phyloP scores from a whole-genome alignment of 441 rosid species.

The Lepidium campestre region DNA sequence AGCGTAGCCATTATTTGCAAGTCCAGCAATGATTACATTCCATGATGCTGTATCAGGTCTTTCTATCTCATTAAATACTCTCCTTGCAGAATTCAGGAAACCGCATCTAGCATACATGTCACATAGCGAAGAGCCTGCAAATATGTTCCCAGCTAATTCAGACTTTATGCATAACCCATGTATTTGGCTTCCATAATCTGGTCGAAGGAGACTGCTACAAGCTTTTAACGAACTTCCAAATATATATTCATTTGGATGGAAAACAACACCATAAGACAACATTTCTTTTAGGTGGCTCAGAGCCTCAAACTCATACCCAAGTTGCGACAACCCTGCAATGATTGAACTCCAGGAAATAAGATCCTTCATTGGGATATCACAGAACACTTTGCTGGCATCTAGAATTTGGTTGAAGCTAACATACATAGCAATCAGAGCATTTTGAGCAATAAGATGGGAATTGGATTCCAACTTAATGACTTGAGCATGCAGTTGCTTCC shows the following conservation, averaged over 20 bases:
- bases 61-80: constrained; percentile 37
- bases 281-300: constrained; percentile 40
- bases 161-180: constrained; percentile 51
- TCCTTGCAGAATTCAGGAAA: constrained; percentile 33
- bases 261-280: constrained; percentile 36
- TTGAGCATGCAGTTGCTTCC: constrained; percentile 55
- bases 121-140: constrained; percentile 44
- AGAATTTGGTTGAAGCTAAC: constrained; percentile 35
- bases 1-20: constrained; percentile 33
- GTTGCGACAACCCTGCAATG: constrained; percentile 44
- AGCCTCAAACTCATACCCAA: constrained; percentile 44
- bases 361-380: constrained; percentile 35
- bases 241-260: constrained; percentile 47
- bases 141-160: constrained; percentile 28
- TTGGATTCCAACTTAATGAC: constrained; percentile 43
- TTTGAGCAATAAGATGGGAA: constrained; percentile 41
- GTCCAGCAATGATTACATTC: constrained; percentile 51
- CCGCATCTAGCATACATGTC: constrained; percentile 57
- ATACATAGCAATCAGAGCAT: constrained; percentile 56
- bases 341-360: constrained; percentile 55
- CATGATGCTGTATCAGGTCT: constrained; percentile 51
- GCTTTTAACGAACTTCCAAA: constrained; percentile 52
- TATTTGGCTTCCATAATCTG: constrained; percentile 50
- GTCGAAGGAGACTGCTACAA: constrained; percentile 36
- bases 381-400: constrained; percentile 42